Evolutionary conservation across 129 eudicot species (phyloP), one percentile per base, ranked within the genome.

Genomic region (Lactuca saligna): DNA sequence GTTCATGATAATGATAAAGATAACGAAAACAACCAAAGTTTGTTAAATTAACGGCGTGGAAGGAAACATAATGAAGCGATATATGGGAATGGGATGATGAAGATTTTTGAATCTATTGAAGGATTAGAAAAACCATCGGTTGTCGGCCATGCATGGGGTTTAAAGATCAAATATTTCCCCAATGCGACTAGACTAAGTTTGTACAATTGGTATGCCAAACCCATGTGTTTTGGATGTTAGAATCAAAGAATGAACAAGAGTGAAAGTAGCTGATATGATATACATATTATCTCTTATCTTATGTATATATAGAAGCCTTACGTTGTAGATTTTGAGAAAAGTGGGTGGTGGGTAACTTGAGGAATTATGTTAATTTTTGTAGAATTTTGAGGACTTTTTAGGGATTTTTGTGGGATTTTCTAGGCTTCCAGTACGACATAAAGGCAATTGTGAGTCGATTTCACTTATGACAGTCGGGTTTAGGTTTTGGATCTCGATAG

Each of bases 1-100:
- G 75, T 61, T 76, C 75, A 69, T 76, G 65, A 46, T 73, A 70
- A 17, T 66, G 42, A 38, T 76, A 70, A 69, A 69, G 65, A 46
- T 73, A 70, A 17, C 66, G 42, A 37, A 71, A 59, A 11, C 41
- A 15, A 12, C 11, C 48, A 31, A 5, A 15, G 5, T 34, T 61
- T 35, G 31, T 32, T 12, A 12, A 3, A 46, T 46, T 46, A 46
- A 46, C 15, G 51, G n/a, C 15, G 51, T 46, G 4, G n/a, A 46
- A 46, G 12, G 51, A 46, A 46, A 46, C 51, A 46, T 46, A 46
- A 46, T 3, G 51, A 46, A 46, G 51, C 51, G 12, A 46, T 32
- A 37, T 13, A 58, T 31, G 15, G 6, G 17, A 58, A 25, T 8
- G 8, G 2, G 62, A 12, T 13, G 35, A 37, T 25, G 29, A 5